Percentiles rank a stretch among this genome's conserved stretches.
Evolutionary conservation across 73 alveolate species (phyloP).

Genomic region (Paramecium primaurelia): DNA sequence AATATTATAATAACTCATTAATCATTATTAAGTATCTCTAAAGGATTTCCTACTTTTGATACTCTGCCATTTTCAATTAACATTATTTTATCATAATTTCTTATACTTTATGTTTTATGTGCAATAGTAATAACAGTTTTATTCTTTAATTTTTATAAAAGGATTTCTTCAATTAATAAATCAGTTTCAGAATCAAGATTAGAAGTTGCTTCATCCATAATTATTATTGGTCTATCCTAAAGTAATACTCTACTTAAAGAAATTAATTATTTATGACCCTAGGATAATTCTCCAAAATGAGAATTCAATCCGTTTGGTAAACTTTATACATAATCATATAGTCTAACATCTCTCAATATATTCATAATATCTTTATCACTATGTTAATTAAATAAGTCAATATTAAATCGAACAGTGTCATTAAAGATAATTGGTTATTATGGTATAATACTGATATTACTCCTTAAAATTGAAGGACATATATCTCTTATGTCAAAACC

Average conservation of each 20-base stretch:
- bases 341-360: background rate
- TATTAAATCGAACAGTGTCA: background rate
- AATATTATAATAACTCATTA: background rate
- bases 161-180: background rate
- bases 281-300: background rate
- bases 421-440: background rate
- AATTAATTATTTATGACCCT: background rate
- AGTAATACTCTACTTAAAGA: background rate
- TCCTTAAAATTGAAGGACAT: background rate
- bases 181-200: background rate
- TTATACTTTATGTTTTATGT: background rate
- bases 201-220: background rate
- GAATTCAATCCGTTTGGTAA: background rate
- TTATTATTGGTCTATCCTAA: background rate
- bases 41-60: background rate
- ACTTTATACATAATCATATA: background rate
- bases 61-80: background rate
- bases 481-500: background rate
- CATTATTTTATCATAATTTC: background rate
- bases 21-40: background rate
- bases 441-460: background rate
- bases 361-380: background rate
- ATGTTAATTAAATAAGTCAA: background rate
- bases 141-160: background rate
- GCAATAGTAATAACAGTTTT: background rate